phyloP scores from a whole-genome alignment of 1,284 basidiomycete genomes.

The Puccinia triticina region DNA sequence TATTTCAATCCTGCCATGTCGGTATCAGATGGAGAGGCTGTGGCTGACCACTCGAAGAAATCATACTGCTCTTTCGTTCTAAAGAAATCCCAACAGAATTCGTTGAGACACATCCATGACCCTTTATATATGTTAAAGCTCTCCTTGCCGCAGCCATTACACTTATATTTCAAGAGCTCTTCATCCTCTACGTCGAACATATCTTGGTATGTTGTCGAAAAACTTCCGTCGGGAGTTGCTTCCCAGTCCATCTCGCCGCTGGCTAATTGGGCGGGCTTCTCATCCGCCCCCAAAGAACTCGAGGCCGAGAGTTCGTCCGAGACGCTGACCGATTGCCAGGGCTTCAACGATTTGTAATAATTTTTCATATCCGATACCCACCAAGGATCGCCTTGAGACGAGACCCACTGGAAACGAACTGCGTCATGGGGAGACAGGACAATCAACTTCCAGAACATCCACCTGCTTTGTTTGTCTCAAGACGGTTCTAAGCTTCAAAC shows the following conservation, averaged over 20 bases:
- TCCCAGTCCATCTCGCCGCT: background rate
- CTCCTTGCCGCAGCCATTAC: background rate
- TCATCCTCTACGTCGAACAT: background rate
- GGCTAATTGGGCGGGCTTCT: background rate
- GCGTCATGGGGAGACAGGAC: background rate
- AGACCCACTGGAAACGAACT: slow-evolving; percentile 50
- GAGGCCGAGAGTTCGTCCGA: no score
- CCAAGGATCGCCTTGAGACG: slow-evolving; percentile 50
- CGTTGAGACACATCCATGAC: slow-evolving; percentile 43
- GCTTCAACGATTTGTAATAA: background rate
- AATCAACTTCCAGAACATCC: background rate
- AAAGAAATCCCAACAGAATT: slow-evolving; percentile 29
- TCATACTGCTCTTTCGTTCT: background rate
- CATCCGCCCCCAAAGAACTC: background rate
- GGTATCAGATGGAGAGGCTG: background rate
- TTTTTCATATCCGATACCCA: slow-evolving; percentile 39
- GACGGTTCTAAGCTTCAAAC: background rate
- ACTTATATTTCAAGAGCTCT: background rate
- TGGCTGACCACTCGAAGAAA: background rate
- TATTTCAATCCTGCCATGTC: slow-evolving; percentile 21
- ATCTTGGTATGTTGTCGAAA: background rate
- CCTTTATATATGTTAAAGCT: slow-evolving; percentile 21
- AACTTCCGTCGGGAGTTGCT: background rate
- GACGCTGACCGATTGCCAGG: background rate
- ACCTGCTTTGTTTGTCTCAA: background rate